Conservation (phyloP, 108 stramenopile genomes). For the Parietichytrium sp. region DNA sequence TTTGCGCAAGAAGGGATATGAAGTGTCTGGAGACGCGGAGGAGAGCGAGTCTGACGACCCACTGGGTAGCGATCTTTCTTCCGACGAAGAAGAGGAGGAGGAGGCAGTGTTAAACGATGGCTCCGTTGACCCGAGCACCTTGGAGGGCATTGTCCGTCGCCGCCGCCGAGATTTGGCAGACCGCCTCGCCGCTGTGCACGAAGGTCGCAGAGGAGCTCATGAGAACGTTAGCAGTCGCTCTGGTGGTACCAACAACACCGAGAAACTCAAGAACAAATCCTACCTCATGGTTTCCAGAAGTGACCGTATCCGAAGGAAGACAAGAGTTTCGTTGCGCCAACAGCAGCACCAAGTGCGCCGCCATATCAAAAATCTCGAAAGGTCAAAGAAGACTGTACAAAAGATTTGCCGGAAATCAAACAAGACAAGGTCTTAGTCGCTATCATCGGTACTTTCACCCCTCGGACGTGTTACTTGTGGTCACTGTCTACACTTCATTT, state of each 20-base stretch:
- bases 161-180: slow-evolving; percentile 30
- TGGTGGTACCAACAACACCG: slow-evolving; percentile 84
- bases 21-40: slow-evolving; percentile 47
- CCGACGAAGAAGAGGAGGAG: slow-evolving; percentile 67
- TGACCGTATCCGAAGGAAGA: slow-evolving; percentile 21
- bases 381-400: slow-evolving; percentile 33
- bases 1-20: background rate
- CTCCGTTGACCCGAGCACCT: slow-evolving; percentile 2
- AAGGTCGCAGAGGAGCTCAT: slow-evolving; percentile 31
- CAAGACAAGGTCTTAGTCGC: background rate
- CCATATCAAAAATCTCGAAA: slow-evolving; percentile 21
- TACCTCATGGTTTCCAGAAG: slow-evolving; percentile 70
- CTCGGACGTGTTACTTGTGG: background rate
- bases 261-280: slow-evolving; percentile 84
- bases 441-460: background rate
- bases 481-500: background rate
- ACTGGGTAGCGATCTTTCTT: slow-evolving; percentile 49
- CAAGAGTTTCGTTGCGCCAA: slow-evolving; percentile 3
- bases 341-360: slow-evolving; percentile 24
- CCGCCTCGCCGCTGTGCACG: slow-evolving; percentile 19
- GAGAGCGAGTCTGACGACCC: slow-evolving; percentile 33
- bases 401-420: background rate
- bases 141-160: slow-evolving; percentile 22
- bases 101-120: slow-evolving; percentile 57
- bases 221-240: slow-evolving; percentile 53